Evolutionary conservation across 345 rosid genomes (phyloP).

Genomic region (rapeseed (Brassica napus)): DNA sequence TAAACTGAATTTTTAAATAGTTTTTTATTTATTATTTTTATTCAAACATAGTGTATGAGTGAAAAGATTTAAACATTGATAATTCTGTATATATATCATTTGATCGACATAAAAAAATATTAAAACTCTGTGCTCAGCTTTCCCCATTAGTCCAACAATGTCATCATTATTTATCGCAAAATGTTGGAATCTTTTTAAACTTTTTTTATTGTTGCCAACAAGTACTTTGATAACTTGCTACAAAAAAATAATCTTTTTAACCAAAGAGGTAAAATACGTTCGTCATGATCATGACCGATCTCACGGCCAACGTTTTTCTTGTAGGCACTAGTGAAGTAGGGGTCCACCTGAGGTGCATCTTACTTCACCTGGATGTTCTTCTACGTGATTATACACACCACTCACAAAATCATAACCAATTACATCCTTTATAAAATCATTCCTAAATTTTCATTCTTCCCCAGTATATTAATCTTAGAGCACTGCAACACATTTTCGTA

Average conservation of each 20-base stretch:
- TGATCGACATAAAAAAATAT: neutral
- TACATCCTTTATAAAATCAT: too few relatives aligned
- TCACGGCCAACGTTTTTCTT: conserved; percentile 5
- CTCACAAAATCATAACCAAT: too few relatives aligned
- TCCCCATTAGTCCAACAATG: conserved; percentile 19
- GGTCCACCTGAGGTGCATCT: neutral
- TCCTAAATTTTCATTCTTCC: too few relatives aligned
- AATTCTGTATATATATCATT: too few relatives aligned
- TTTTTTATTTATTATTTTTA: too few relatives aligned
- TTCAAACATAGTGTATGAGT: too few relatives aligned
- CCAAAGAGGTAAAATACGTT: neutral
- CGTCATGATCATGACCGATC: conserved; percentile 28
- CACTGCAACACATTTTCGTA: too few relatives aligned
- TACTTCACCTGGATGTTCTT: too few relatives aligned
- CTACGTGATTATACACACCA: too few relatives aligned
- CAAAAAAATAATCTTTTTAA: neutral
- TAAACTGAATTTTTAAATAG: too few relatives aligned
- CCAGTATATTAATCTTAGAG: too few relatives aligned
- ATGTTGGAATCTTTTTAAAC: neutral
- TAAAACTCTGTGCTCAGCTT: neutral
- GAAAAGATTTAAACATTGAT: too few relatives aligned
- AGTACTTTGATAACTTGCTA: neutral
- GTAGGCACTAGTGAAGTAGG: conserved; percentile 21
- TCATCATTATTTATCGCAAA: conserved; percentile 34
- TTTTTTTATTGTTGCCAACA: neutral